Base-by-base conservation (phyloP, 495 filamentous ascomycete genomes). In the Aspergillus avenaceus region DNA sequence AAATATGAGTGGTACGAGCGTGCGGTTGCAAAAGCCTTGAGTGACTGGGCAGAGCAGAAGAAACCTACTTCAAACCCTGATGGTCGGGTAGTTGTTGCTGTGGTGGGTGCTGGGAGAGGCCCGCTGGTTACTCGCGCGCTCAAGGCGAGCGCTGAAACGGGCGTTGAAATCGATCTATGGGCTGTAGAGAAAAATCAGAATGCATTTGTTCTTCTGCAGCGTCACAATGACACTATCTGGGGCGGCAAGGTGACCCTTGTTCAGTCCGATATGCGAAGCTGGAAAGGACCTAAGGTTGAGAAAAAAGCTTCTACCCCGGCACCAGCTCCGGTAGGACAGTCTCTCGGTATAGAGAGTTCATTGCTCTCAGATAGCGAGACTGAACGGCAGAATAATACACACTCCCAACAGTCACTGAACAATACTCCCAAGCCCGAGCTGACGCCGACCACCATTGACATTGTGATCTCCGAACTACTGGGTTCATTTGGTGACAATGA, bases 141-240 rank as follows among this genome's bases (percentile, higher is more conserved):
- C 21, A 80, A 79, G 42, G 93, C 93, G 21, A 90, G 88, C 63
- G 73, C 82, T 27, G 67, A 68, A n/a, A 84, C 90, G 8, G 83
- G 85, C 8, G 85, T 96, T 4, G 67, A 79, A 7, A 85, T 99
- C 46, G 84, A 88, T 37, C 72, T 95, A 16, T 96, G 89, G 84
- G 95, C 88, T 0, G 79, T 99, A 4, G 93, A 99, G 71, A 99
- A 99, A 78, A 99, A 99, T 59, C 92, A 89, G 1, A 97, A 97
- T 66, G 93, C 93, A 3, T 96, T 89, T 60, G 90, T 99, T 36
- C 81, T 96, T 47, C 79, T 99, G 13, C 83, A 95, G 41, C 76
- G 85, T 14, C 87, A 93, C 53, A 99, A 99, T 60, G 78, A 84
- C 57, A 66, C 56, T 6, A 76, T 79, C 32, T 99, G 93, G 93